Percentiles rank a stretch among this genome's conserved stretches.
Evolutionary conservation across 192 early-diverging fungal genomes (phyloP).

Genomic region (Powellomyces hirtus): DNA sequence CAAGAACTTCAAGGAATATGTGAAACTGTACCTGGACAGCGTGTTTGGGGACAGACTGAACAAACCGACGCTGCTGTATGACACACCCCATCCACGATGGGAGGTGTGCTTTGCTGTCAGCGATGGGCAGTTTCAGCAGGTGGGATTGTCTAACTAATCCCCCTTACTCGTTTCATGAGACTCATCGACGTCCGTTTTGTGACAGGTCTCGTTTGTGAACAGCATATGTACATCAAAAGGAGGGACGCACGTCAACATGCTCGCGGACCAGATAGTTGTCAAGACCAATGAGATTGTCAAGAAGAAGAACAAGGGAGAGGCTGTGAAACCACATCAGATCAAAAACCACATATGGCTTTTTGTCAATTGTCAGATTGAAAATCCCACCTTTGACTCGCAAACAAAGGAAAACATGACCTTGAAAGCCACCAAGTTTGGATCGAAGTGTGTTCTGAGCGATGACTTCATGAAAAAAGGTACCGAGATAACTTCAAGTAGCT

Average conservation of each 20-base stretch:
- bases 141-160: no score
- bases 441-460: conserved; percentile 69
- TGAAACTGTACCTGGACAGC: conserved; percentile 65
- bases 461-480: conserved; percentile 77
- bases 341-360: conserved; percentile 91
- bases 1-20: conserved; percentile 89
- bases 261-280: conserved; percentile 75
- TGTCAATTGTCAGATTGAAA: conserved; percentile 91
- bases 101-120: conserved; percentile 86
- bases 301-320: conserved; percentile 65
- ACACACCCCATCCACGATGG: conserved; percentile 81
- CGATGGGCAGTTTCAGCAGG: conserved; percentile 95
- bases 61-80: conserved; percentile 57
- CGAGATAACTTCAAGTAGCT: neutral
- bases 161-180: no score
- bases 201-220: conserved; percentile 87
- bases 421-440: conserved; percentile 71
- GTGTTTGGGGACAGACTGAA: neutral
- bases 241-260: conserved; percentile 83
- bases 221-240: conserved; percentile 93
- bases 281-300: conserved; percentile 64
- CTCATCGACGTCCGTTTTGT: no score
- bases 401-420: conserved; percentile 97
- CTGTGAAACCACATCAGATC: conserved; percentile 77
- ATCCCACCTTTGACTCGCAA: conserved; percentile 95